A percentile compares a stretch with the other conserved stretches of the same genome.
These are phyloP conservation scores for Osmanthus fragrans DNA, from an alignment of 257 asterid genomes.

Conservation along the genomic window DNA sequence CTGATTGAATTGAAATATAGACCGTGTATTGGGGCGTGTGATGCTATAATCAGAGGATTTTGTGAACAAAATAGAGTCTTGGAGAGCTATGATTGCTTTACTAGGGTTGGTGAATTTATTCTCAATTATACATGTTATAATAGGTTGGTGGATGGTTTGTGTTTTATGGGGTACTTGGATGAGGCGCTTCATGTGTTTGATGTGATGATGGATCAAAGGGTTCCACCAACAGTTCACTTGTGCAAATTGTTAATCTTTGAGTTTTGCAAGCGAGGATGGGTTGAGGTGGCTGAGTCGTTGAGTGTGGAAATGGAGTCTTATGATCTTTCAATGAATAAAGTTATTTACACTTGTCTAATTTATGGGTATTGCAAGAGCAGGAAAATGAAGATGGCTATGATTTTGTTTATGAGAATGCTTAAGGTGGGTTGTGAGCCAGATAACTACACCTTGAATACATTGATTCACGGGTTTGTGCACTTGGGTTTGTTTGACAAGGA, in stretches of 20 bases:
- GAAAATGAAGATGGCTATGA: conserved; percentile 66
- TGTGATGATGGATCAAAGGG: conserved; percentile 39
- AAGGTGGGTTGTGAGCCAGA: conserved; percentile 55
- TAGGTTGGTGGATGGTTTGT: conserved; percentile 45
- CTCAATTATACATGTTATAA: conserved; percentile 45
- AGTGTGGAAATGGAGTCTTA: conserved; percentile 43
- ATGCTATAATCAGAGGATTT: conserved; percentile 43
- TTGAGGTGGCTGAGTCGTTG: conserved; percentile 57
- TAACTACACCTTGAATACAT: conserved; percentile 50
- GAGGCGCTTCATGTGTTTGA: conserved; percentile 50
- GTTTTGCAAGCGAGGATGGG: conserved; percentile 50
- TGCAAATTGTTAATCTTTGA: conserved; percentile 48
- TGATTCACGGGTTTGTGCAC: conserved; percentile 52
- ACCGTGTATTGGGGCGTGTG: conserved; percentile 43
- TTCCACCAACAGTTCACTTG: conserved; percentile 44
- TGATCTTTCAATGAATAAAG: conserved; percentile 51
- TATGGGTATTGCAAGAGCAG: conserved; percentile 48
- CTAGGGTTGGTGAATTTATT: conserved; percentile 22
- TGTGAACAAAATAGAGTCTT: conserved; percentile 30
- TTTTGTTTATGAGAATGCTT: conserved; percentile 54
- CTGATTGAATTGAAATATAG: conserved; percentile 27
- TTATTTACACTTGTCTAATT: conserved; percentile 51
- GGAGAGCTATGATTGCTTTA: conserved; percentile 51
- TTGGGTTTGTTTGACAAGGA: conserved; percentile 47
- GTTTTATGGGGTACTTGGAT: conserved; percentile 44